phyloP scores from a whole-genome alignment of 371 early-diverging fungal genomes.

The Syncephalastrum contaminatum region DNA sequence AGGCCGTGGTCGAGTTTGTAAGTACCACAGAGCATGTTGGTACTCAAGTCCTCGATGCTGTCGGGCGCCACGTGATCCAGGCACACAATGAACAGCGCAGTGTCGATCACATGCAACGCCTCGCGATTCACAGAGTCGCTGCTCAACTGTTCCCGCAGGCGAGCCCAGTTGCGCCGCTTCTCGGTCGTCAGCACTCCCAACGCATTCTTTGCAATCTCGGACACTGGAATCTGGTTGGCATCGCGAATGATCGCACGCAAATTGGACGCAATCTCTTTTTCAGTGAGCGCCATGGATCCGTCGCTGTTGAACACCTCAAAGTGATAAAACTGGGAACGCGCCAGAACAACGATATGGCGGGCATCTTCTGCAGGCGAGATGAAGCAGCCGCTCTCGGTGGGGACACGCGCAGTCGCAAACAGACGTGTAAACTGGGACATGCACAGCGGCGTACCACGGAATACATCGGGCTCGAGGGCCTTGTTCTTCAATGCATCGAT shows the following conservation, averaged over 20 bases:
- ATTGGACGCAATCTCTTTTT: conserved; percentile 52
- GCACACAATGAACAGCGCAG: conserved; percentile 79
- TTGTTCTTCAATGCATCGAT: conserved; percentile 45
- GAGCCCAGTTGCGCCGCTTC: conserved; percentile 76
- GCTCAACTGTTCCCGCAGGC: conserved; percentile 39
- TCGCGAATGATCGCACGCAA: conserved; percentile 43
- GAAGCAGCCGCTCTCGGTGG: conserved; percentile 53
- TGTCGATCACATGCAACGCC: conserved; percentile 63
- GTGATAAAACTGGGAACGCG: conserved; percentile 64
- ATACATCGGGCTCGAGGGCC: conserved; percentile 62
- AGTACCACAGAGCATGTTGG: conserved; percentile 60
- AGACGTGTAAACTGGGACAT: conserved; percentile 67
- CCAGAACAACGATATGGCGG: conserved; percentile 64
- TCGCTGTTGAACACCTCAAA: conserved; percentile 65
- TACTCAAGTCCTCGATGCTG: conserved; percentile 44
- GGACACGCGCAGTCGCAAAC: conserved; percentile 62
- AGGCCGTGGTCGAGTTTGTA: conserved; percentile 52
- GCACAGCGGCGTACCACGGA: conserved; percentile 63
- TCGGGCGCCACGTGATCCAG: conserved; percentile 68
- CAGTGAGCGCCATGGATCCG: conserved; percentile 38
- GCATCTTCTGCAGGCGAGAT: conserved; percentile 47
- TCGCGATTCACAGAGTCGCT: conserved; percentile 52
- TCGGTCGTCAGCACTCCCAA: conserved; percentile 70
- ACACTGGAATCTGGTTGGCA: conserved; percentile 33
- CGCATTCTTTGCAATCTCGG: conserved; percentile 46